Conservation (phyloP, 2,329 filamentous ascomycete species). For the Akanthomyces lecanii region DNA sequence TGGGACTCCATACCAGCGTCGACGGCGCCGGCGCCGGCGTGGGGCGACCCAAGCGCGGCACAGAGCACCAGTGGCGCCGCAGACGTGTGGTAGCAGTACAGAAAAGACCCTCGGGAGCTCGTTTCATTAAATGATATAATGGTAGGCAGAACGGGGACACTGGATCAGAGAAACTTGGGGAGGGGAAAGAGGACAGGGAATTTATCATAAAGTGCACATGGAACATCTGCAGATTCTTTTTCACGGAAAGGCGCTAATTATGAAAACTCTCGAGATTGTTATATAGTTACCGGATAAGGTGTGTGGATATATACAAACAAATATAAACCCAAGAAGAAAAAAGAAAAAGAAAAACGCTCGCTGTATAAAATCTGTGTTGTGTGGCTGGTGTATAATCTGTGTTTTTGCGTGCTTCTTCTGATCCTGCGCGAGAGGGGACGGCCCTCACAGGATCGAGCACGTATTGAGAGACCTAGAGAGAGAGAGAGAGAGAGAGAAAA, state of each 20-base stretch:
- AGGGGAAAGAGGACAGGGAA: too few relatives aligned
- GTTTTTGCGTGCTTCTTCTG: too few relatives aligned
- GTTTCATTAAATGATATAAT: too few relatives aligned
- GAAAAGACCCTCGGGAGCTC: too few relatives aligned
- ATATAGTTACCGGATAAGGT: not conserved
- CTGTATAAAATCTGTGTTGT: not conserved
- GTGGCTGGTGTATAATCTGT: not conserved
- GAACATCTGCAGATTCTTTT: not conserved
- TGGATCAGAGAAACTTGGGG: too few relatives aligned
- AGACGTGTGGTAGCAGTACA: slow-evolving; percentile 17
- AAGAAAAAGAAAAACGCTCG: not conserved
- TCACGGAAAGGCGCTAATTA: not conserved
- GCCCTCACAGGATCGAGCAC: not conserved
- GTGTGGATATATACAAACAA: too few relatives aligned
- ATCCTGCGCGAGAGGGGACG: too few relatives aligned
- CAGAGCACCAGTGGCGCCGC: slow-evolving; percentile 29
- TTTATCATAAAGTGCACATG: too few relatives aligned
- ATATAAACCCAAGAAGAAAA: not conserved
- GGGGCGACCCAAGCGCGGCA: slow-evolving; percentile 31
- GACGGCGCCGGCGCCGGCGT: slow-evolving; percentile 19
- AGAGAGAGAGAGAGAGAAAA: not conserved
- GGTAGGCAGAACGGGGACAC: too few relatives aligned
- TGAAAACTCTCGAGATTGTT: not conserved
- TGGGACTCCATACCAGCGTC: not conserved
- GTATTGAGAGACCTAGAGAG: slow-evolving; percentile 2